These are phyloP conservation scores for Lactarius hatsudake DNA, from an alignment of 768 basidiomycete genomes.

Conservation along the genomic window DNA sequence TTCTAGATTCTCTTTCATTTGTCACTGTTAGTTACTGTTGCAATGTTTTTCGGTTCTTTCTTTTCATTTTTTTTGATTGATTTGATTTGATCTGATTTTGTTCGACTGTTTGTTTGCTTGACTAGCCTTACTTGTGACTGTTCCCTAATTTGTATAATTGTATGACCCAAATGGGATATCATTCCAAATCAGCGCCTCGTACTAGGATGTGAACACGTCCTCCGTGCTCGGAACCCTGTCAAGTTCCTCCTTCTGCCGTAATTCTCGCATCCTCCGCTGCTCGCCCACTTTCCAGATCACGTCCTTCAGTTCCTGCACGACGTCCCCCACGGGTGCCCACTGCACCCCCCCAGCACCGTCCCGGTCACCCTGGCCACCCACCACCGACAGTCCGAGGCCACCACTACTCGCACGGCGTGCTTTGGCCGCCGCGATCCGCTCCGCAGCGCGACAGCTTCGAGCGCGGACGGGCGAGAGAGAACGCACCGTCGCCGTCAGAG, in stretches of 20 bases:
- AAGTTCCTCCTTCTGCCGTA: conserved; percentile 18
- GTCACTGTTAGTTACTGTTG: neutral
- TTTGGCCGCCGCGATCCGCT: conserved; percentile 62
- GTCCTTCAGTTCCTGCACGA: conserved; percentile 81
- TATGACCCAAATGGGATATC: conserved; percentile 20
- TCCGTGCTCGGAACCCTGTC: neutral
- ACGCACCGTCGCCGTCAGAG: conserved; percentile 56
- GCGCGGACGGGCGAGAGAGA: conserved; percentile 50
- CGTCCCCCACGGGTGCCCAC: conserved; percentile 75
- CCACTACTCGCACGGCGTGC: conserved; percentile 46
- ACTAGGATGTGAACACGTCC: conserved; percentile 6
- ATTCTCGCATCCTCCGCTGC: conserved; percentile 43
- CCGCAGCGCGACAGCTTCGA: conserved; percentile 70
- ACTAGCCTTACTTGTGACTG: conserved; percentile 18
- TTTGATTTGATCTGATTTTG: neutral
- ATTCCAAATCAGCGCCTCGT: conserved; percentile 9
- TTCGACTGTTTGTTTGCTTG: conserved; percentile 12
- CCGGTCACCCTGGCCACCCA: conserved; percentile 17
- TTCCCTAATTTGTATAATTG: conserved; percentile 27
- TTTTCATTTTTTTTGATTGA: neutral
- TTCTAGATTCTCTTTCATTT: conserved; percentile 8
- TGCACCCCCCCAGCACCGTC: conserved; percentile 38
- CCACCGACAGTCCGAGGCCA: conserved; percentile 32
- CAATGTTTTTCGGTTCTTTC: conserved; percentile 11
- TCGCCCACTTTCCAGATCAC: conserved; percentile 87